Evolutionary conservation across 1,284 basidiomycete species (phyloP).

Genomic region (Irpex sp.): DNA sequence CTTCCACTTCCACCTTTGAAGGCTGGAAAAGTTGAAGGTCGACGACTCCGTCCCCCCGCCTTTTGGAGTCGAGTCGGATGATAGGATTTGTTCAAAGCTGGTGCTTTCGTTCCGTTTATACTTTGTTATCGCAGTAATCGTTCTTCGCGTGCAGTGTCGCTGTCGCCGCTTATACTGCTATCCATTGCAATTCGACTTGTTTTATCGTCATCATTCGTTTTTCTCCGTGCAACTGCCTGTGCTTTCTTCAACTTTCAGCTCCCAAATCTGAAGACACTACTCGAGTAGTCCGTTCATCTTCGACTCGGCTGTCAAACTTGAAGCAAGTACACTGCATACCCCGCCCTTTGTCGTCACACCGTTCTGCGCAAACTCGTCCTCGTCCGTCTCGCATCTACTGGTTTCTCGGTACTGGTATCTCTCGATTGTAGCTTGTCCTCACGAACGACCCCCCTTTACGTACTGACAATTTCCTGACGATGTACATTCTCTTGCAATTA

Average conservation of each 20-base stretch:
- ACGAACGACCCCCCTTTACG: not conserved
- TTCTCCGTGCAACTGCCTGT: not conserved
- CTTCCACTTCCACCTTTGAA: not conserved
- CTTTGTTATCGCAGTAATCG: constrained; percentile 1
- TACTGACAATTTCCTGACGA: not conserved
- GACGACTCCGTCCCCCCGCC: too few relatives aligned
- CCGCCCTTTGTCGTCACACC: not conserved
- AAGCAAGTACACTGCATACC: not conserved
- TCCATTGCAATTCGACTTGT: not conserved
- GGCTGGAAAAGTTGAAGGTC: not conserved
- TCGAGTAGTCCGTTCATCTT: too few relatives aligned
- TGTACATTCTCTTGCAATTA: not conserved
- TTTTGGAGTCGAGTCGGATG: not conserved
- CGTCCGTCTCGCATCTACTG: not conserved
- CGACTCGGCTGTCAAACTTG: too few relatives aligned
- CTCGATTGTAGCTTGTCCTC: not conserved
- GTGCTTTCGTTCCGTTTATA: not conserved
- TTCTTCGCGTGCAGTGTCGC: constrained; percentile 8
- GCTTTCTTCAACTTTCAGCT: too few relatives aligned
- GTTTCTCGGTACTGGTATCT: not conserved
- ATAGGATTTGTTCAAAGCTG: not conserved
- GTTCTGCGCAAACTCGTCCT: not conserved
- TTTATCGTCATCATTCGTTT: not conserved
- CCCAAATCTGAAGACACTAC: too few relatives aligned
- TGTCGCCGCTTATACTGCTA: not conserved